phyloP scores from a whole-genome alignment of 257 asterid species.

The Solanum piurae region DNA sequence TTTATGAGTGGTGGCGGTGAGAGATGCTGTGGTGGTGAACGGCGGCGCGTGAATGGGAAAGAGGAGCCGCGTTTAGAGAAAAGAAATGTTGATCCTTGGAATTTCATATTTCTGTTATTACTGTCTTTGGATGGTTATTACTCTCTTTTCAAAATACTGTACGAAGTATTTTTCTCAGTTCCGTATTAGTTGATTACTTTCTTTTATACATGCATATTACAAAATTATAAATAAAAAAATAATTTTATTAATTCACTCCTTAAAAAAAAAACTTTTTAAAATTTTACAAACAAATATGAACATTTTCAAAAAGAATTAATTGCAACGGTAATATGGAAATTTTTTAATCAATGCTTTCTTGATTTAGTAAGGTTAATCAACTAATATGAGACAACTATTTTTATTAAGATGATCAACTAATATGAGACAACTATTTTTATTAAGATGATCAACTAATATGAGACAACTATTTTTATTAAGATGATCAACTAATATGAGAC shows the following conservation, averaged over 20 bases:
- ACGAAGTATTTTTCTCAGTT: too few relatives aligned
- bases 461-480: not conserved
- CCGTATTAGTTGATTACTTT: too few relatives aligned
- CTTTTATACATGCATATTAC: too few relatives aligned
- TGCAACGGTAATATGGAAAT: not conserved
- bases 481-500: not conserved
- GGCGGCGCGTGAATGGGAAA: not conserved
- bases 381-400: not conserved
- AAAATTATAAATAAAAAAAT: too few relatives aligned
- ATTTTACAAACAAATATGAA: too few relatives aligned
- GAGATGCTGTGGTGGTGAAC: not conserved
- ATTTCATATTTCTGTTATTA: not conserved
- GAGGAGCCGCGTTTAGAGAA: not conserved
- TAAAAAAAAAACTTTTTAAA: too few relatives aligned
- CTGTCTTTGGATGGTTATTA: not conserved
- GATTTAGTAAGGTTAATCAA: not conserved
- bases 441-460: not conserved
- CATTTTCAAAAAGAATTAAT: too few relatives aligned
- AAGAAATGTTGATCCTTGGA: not conserved
- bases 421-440: not conserved
- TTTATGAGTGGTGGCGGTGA: not conserved
- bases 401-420: not conserved
- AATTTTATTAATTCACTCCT: too few relatives aligned
- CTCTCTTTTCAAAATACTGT: not conserved
- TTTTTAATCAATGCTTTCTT: too few relatives aligned